Evolutionary conservation across 75 land plant species (phyloP).

Genomic region (Picea sitchensis): DNA sequence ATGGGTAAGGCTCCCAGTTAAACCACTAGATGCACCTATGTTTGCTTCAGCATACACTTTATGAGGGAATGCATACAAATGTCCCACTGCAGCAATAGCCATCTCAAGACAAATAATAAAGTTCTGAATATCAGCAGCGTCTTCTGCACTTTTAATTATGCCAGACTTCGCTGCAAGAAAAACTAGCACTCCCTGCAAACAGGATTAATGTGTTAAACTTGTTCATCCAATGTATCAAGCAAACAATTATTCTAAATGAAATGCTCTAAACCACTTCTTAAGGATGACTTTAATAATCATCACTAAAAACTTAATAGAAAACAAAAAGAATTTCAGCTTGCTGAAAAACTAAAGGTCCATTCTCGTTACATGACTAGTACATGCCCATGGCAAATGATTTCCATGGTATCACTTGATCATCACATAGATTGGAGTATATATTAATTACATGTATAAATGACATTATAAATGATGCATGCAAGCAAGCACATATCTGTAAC

Average conservation of each 20-base stretch:
- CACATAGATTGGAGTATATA: too few species aligned
- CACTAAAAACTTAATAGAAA: neutral
- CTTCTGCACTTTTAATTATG: constrained; percentile 71
- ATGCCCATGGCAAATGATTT: neutral
- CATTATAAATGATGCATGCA: neutral
- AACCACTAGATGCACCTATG: constrained; percentile 52
- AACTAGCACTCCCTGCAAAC: constrained; percentile 82
- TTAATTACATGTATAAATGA: neutral
- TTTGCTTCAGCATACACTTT: constrained; percentile 96
- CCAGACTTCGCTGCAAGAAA: constrained; percentile 85
- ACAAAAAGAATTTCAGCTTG: neutral
- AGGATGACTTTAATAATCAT: neutral
- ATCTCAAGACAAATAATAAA: constrained; percentile 92
- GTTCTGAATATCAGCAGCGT: constrained; percentile 84
- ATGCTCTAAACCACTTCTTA: neutral
- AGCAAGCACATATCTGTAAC: neutral
- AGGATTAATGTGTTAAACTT: neutral
- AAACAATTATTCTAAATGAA: neutral
- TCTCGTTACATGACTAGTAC: neutral
- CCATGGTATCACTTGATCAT: too few species aligned
- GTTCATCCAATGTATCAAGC: too few species aligned
- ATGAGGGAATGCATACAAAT: constrained; percentile 91
- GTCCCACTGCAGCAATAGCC: constrained; percentile 92
- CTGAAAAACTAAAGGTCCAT: neutral
- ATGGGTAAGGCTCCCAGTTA: constrained; percentile 75